Evolutionary conservation across 805 yeast genomes (phyloP), one percentile per base, ranked within the genome.

Genomic region (Candida broadrunensis): DNA sequence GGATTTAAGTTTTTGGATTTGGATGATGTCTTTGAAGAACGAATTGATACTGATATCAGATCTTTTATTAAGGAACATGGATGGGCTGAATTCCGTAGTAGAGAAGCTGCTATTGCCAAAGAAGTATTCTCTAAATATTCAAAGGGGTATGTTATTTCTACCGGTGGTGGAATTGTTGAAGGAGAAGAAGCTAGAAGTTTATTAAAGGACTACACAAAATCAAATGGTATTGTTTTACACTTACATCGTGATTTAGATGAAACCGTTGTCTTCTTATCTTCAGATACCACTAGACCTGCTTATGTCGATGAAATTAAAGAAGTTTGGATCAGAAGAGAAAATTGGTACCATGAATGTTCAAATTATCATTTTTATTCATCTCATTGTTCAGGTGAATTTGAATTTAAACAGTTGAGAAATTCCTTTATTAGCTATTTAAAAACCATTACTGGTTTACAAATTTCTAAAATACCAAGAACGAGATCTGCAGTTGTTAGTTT

Each of bases 101-200:
- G 70, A 39, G 99, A 93, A 60, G 60, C 71, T 4, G 66, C 63
- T 32, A 65, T 85, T 33, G 76, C 86, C 46, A 62, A 72, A 37
- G 76, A 78, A 35, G 67, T 73, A 23, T 47, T 85, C 15, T 47
- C 58, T 2, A 60, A 69, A 23, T 56, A 61, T 46, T 41, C 63
- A 5, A 54, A 52, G 15, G 84, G 84, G 4, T 71, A 81, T 52
- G 85, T 91, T 17, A 75, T 91, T 40, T 87, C 98, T 0, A 87
- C 97, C 37, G 99, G 99, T 25, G 99, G 99, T 33, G 99, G 99
- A 8, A 73, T 93, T 45, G 95, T 93, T 20, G 98, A 91, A 63
- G 75, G 75, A 30, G 72, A 72, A 6, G 75, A 61, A n/a, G 80
- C 95, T 4, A 77, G 97, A 52, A 71, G 71, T 9, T 49, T 78